Base-by-base conservation (phyloP, 345 rosid genomes). In the Combretum micranthum region DNA sequence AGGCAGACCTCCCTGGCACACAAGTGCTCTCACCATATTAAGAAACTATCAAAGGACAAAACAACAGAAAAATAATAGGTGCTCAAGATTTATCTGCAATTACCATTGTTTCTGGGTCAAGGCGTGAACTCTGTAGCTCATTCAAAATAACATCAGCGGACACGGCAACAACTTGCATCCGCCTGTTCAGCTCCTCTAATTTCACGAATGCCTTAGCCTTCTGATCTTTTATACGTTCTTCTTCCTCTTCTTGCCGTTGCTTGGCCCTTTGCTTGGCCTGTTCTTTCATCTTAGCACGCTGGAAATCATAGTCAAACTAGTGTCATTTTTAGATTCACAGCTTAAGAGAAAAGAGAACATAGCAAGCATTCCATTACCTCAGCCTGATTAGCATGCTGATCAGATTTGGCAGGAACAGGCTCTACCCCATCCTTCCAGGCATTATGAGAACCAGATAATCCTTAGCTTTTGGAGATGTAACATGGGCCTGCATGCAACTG, bases 161-260 rank as follows among this genome's bases (percentile, higher is more conserved):
- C 61, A 59, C 64, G 49, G 56, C 90, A 50, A 39, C 72, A 43
- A 68, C 68, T 72, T 71, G 82, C 9, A 79, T 65, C 52, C 88
- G 95, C 77, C 83, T 82, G 73, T 93, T 74, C 79, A 94, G 68
- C 71, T 85, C 99, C 71, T 81, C 90, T 63, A 82, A 70, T 73
- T 93, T 93, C 56, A 83, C 88, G 45, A 64, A 77, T 62, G 97
- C 90, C 83, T 79, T 93, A 56, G 96, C 96, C 69, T 75, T 89
- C 78, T 85, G 96, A 14, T 87, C 92, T 76, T 85, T 94, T 43
- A 63, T 74, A 58, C 96, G 78, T 69, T 94, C 95, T 65, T 93
- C 99, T 78, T 93, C 99, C 73, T 86, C 97, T 63, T 80, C 72
- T 62, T 81, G 84, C 47, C 83, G 74, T 63, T 82, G 94, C 58